A percentile compares a stretch with the other conserved stretches of the same genome.
Evolutionary conservation across 305 asterid genomes (phyloP).

Genomic region (Fraxinus paxiana): DNA sequence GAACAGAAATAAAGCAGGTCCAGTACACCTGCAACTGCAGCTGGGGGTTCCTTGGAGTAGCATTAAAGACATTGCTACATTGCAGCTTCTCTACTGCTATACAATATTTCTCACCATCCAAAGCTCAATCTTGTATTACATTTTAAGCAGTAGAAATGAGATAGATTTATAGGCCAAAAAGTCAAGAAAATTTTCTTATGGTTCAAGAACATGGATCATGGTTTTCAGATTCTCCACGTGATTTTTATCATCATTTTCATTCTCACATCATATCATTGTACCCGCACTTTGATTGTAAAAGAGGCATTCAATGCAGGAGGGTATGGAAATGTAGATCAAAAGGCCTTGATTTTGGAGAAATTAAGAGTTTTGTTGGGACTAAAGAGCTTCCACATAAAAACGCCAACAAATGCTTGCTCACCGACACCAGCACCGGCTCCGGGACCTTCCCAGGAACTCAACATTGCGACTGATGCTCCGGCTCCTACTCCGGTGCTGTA

Average conservation of each 20-base stretch:
- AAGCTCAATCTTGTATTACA: slow-evolving; percentile 14
- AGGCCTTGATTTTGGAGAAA: slow-evolving; percentile 31
- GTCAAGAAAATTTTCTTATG: slow-evolving; percentile 27
- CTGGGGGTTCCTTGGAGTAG: slow-evolving; percentile 95
- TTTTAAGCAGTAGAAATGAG: slow-evolving; percentile 25
- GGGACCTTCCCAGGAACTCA: slow-evolving; percentile 28
- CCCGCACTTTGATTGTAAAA: slow-evolving; percentile 39
- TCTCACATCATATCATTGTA: slow-evolving; percentile 40
- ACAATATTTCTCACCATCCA: slow-evolving; percentile 38
- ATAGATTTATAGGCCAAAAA: slow-evolving; percentile 42
- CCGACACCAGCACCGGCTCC: slow-evolving; percentile 43
- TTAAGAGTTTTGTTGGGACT: slow-evolving; percentile 51
- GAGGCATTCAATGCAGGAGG: slow-evolving; percentile 32
- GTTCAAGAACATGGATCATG: slow-evolving; percentile 42
- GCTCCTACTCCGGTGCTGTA: slow-evolving; percentile 38
- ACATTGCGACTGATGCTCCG: slow-evolving; percentile 45
- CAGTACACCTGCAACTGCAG: slow-evolving; percentile 60
- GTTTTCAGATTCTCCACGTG: slow-evolving; percentile 37
- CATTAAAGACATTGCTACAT: slow-evolving; percentile 61
- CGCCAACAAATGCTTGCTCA: slow-evolving; percentile 27
- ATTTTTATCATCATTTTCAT: slow-evolving; percentile 47
- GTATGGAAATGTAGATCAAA: slow-evolving; percentile 16
- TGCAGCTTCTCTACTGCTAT: slow-evolving; percentile 22
- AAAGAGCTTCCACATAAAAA: slow-evolving; percentile 2
- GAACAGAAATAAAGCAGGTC: slow-evolving; percentile 40